Base-by-base conservation (phyloP, 306 rosid species). In the Cucurbita argyrosperma region DNA sequence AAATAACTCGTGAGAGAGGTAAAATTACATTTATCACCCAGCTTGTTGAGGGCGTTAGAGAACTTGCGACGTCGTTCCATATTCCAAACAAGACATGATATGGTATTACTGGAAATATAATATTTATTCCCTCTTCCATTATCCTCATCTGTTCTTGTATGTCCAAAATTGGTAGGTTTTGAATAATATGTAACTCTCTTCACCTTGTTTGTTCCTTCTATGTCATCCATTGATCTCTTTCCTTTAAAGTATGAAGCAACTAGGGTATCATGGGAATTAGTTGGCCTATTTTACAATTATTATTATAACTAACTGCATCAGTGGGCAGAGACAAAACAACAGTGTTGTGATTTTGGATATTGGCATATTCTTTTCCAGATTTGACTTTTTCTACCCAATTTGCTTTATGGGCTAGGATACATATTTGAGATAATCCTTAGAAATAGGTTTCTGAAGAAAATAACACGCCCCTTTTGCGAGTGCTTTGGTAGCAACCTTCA, bases 401-500 rank as follows among this genome's bases (percentile, higher is more conserved):
- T 77, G 4, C 58, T 30, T 43, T 19, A 23, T 30, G 26, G 18
- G 4, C 21, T 19, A 19, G 21, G 21, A 85, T 39, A 81, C 23
- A 12, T 30, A 63, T 84, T 81, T 82, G 43, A 87, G 80, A 76
- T 85, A 83, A 5, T 76, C 70, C 57, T 47, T 26, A 13, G 26
- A 37, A 68, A 89, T 55, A 53, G 91, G 96, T 60, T 85, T 89
- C 78, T 76, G 10, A 26, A 85, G 81, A 72, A 85, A 69, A 76
- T 72, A 79, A 62, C 84, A 68, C 30, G 75, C 80, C 47, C 85
- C 84, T 79, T 35, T 52, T 3, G 72, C 65, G 11, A 82, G 50
- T 42, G 85, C 84, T 69, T 30, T 78, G n/a, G 4, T 4, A 11
- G 79, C 83, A 23, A 72, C 46, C 23, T 46, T 45, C 47, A 47